These are phyloP conservation scores for Shiraia sp. DNA, from an alignment of 2,329 filamentous ascomycete genomes.

Conservation along the genomic window DNA sequence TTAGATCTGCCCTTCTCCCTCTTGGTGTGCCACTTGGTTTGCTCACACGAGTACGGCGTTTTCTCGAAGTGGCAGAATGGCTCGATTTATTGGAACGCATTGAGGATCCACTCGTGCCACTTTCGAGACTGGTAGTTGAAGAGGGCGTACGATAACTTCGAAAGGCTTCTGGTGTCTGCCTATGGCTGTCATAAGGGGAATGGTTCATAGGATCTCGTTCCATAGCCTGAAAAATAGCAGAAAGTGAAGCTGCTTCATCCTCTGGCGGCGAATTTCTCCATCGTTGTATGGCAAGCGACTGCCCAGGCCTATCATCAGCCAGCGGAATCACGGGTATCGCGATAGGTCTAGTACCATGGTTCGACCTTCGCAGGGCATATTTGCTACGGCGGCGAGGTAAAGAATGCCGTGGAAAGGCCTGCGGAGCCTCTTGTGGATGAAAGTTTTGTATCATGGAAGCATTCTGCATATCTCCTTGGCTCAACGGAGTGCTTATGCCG, in stretches of 20 bases:
- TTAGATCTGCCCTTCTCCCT: slow-evolving; percentile 9
- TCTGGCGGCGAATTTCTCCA: slow-evolving; percentile 69
- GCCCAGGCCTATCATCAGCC: slow-evolving; percentile 3
- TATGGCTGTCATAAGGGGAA: slow-evolving; percentile 25
- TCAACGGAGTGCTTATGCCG: no score
- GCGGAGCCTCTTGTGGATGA: no score
- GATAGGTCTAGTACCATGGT: slow-evolving; percentile 11
- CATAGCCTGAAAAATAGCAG: slow-evolving; percentile 64
- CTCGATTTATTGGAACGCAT: slow-evolving; percentile 52
- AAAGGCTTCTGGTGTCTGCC: slow-evolving; percentile 22
- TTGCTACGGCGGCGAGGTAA: slow-evolving; percentile 23
- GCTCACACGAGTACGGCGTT: slow-evolving; percentile 27
- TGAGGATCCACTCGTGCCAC: slow-evolving; percentile 52
- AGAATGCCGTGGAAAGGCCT: no score
- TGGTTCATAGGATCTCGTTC: slow-evolving; percentile 18
- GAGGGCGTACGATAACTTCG: slow-evolving; percentile 45
- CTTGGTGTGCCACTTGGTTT: slow-evolving; percentile 10
- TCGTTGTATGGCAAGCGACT: slow-evolving; percentile 58
- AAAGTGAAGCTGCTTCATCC: slow-evolving; percentile 65
- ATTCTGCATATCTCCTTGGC: background rate
- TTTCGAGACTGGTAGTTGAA: slow-evolving; percentile 48
- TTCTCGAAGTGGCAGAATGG: slow-evolving; percentile 45
- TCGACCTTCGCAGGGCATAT: slow-evolving; percentile 14
- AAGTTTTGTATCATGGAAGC: no score
- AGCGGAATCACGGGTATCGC: slow-evolving; percentile 8